Percentiles rank a stretch among this genome's conserved stretches.
These are phyloP conservation scores for Albatrellus ellisii DNA, from an alignment of 768 basidiomycete species.

Conservation along the genomic window DNA sequence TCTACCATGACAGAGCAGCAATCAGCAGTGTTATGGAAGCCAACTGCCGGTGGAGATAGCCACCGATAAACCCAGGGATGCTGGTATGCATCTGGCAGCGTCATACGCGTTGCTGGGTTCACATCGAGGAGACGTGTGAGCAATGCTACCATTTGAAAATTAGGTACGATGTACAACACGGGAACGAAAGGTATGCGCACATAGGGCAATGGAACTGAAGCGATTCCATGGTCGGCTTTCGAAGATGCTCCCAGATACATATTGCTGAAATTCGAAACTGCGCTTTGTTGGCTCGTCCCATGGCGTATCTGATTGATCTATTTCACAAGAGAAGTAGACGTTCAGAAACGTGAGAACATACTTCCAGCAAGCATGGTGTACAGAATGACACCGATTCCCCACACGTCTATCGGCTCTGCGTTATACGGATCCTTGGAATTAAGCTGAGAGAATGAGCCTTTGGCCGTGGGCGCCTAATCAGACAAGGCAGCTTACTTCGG, in stretches of 20 bases:
- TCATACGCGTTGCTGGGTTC: conserved; percentile 55
- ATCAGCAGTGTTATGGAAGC: background rate
- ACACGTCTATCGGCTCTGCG: conserved; percentile 90
- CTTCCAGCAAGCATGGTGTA: conserved; percentile 88
- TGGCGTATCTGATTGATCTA: conserved; percentile 63
- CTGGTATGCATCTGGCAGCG: conserved; percentile 36
- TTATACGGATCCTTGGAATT: conserved; percentile 55
- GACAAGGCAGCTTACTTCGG: conserved; percentile 46
- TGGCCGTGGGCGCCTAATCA: background rate
- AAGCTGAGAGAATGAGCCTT: conserved; percentile 31
- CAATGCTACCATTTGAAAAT: conserved; percentile 35
- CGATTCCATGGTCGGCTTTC: conserved; percentile 69
- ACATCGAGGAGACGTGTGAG: conserved; percentile 64
- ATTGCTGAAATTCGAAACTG: conserved; percentile 75
- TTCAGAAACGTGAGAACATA: conserved; percentile 26
- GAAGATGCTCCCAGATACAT: conserved; percentile 61
- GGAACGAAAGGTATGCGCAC: conserved; percentile 30
- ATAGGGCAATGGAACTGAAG: conserved; percentile 39
- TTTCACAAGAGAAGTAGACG: background rate
- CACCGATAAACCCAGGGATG: conserved; percentile 75
- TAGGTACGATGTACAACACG: background rate
- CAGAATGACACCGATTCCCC: conserved; percentile 92
- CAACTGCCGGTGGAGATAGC: conserved; percentile 41
- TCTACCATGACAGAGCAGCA: conserved; percentile 26
- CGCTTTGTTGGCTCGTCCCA: conserved; percentile 86